Evolutionary conservation across 352 stramenopile species (phyloP), one percentile per base, ranked within the genome.

Genomic region (Saprolegnia diclina): DNA sequence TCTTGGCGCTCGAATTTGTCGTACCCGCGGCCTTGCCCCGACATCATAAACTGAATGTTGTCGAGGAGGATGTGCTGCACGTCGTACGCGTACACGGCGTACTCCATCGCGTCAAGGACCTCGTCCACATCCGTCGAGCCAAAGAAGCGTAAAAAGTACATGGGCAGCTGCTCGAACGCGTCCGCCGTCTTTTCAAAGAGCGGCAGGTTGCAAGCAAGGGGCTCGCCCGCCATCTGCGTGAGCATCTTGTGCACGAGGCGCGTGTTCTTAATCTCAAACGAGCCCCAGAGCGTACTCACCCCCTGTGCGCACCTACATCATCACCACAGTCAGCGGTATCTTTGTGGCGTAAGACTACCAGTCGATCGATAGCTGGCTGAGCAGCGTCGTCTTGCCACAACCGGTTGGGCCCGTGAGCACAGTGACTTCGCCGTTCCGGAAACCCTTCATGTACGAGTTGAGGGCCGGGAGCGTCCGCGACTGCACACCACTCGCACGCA

Each of bases 11-110:
- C 87, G 69, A 95, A 95, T 77, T 95, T 95, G 76, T 95, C 87
- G 48, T 82, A 95, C 3, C 85, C 85, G 48, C 85, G 81, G 22
- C 86, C 88, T 72, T 95, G 88, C 10, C 83, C 82, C 1, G 85
- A 91, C 79, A 99, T 98, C 97, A 99, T 99, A 72, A 99, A 99
- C 81, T 99, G 97, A 72, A 99, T 90, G 75, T 99, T 99, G 80
- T 99, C 97, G 52, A 99, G 76, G 74, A 99, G 88, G 55, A 99
- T 97, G 79, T 99, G 97, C 78, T 99, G 86, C 53, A 99, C 95
- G 76, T 99, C 97, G 76, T 99, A 93, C 19, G 97, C 95, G 71
- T 99, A 99, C 32, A 98, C 95, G 13, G 88, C 92, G 77, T 99
- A 99, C 73, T 99, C 94, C 96, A 99, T 99, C 4, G 96, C 96